These are phyloP conservation scores for Lodderomyces beijingensis DNA, from an alignment of 1,139 yeast species.

Conservation along the genomic window DNA sequence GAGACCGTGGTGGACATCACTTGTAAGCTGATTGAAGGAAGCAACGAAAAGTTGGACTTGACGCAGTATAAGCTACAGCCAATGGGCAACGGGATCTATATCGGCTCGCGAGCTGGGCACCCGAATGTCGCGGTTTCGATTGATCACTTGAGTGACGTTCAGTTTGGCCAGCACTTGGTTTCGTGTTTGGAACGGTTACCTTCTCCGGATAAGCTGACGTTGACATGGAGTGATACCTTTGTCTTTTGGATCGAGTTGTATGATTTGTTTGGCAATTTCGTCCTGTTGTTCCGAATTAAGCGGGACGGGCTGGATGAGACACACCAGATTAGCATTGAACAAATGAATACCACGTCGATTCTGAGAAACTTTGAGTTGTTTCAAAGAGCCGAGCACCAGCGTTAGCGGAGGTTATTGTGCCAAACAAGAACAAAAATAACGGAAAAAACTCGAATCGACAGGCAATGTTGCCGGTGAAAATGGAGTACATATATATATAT, in stretches of 20 bases:
- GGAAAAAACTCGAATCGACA: too few relatives aligned
- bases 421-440: too few relatives aligned
- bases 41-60: conserved; percentile 20
- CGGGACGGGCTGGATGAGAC: conserved; percentile 22
- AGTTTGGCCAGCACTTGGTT: conserved; percentile 20
- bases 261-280: conserved; percentile 28
- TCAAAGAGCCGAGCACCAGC: too few relatives aligned
- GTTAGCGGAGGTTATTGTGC: too few relatives aligned
- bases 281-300: conserved; percentile 20
- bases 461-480: too few relatives aligned
- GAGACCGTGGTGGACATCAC: conserved; percentile 36
- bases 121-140: conserved; percentile 25
- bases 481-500: too few relatives aligned
- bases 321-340: conserved; percentile 20
- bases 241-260: conserved; percentile 36
- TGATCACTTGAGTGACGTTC: conserved; percentile 14
- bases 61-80: conserved; percentile 24
- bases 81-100: conserved; percentile 30
- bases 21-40: conserved; percentile 28
- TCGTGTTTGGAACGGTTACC: conserved; percentile 23
- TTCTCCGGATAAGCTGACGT: conserved; percentile 22
- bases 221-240: conserved; percentile 32
- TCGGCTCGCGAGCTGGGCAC: conserved; percentile 16
- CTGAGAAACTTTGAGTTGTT: conserved; percentile 24
- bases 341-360: background rate